These are phyloP conservation scores for Mortierella sp. DNA, from an alignment of 371 early-diverging fungal species.

Conservation along the genomic window DNA sequence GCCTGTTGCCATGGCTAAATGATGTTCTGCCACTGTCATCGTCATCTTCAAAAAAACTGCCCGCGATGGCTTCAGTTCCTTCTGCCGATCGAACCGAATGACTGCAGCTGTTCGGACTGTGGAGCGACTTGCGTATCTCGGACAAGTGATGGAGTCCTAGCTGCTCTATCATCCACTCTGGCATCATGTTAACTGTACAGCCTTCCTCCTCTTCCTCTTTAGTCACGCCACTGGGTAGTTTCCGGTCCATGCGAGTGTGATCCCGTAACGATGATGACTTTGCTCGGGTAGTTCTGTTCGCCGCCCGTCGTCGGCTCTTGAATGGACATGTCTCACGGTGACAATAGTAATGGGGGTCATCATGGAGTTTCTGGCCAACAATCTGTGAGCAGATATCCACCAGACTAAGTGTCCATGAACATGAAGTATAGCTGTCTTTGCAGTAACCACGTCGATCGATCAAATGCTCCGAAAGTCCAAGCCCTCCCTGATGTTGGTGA, in stretches of 20 bases:
- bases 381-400: slow-evolving; percentile 46
- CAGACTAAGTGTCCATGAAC: slow-evolving; percentile 42
- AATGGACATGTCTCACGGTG: slow-evolving; percentile 11
- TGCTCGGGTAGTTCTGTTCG: neutral
- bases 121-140: slow-evolving; percentile 20
- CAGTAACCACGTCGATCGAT: slow-evolving; percentile 31
- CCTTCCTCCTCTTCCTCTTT: slow-evolving; percentile 12
- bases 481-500: neutral
- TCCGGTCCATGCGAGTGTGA: neutral
- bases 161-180: slow-evolving; percentile 42
- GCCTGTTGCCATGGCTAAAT: neutral
- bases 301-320: slow-evolving; percentile 4
- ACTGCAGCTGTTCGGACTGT: neutral
- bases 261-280: neutral
- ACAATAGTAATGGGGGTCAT: slow-evolving; percentile 43
- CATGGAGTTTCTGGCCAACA: slow-evolving; percentile 23
- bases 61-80: too few relatives aligned
- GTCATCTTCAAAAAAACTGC: too few relatives aligned
- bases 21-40: neutral
- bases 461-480: slow-evolving; percentile 23
- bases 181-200: slow-evolving; percentile 36
- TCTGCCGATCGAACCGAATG: neutral
- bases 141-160: slow-evolving; percentile 29
- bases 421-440: slow-evolving; percentile 47
- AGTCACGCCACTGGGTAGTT: neutral